A percentile compares a stretch with the other conserved stretches of the same genome.
Evolutionary conservation across 768 basidiomycete genomes (phyloP).

Genomic region (Peribolospora kevripleyi): DNA sequence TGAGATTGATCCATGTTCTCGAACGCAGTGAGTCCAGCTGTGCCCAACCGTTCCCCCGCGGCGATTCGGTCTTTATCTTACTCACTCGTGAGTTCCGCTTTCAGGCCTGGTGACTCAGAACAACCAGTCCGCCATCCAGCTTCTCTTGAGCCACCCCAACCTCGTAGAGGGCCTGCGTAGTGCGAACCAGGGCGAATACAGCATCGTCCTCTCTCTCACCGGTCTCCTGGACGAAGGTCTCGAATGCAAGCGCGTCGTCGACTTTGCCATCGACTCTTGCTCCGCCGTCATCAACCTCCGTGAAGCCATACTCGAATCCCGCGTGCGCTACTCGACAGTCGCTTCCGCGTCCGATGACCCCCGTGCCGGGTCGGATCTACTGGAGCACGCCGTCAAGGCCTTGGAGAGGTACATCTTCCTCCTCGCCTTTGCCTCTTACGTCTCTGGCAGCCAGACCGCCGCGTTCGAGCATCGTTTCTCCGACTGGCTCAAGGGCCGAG

Average conservation of each 20-base stretch:
- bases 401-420: conserved; percentile 90
- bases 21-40: conserved; percentile 22
- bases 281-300: conserved; percentile 80
- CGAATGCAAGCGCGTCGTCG: conserved; percentile 67
- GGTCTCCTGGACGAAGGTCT: conserved; percentile 77
- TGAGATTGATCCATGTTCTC: conserved; percentile 19
- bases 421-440: conserved; percentile 75
- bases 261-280: conserved; percentile 68
- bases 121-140: conserved; percentile 55
- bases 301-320: conserved; percentile 60
- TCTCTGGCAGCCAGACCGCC: conserved; percentile 31
- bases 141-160: conserved; percentile 53
- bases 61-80: not conserved
- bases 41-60: not conserved
- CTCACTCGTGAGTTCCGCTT: not conserved
- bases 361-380: conserved; percentile 3
- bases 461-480: conserved; percentile 45
- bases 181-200: conserved; percentile 78
- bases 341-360: conserved; percentile 19
- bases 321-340: conserved; percentile 55
- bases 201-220: conserved; percentile 61
- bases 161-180: conserved; percentile 68
- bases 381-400: conserved; percentile 45
- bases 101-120: conserved; percentile 40
- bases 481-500: conserved; percentile 58